These are phyloP conservation scores for Amanita subjunquillea DNA, from an alignment of 768 basidiomycete genomes.

Conservation along the genomic window DNA sequence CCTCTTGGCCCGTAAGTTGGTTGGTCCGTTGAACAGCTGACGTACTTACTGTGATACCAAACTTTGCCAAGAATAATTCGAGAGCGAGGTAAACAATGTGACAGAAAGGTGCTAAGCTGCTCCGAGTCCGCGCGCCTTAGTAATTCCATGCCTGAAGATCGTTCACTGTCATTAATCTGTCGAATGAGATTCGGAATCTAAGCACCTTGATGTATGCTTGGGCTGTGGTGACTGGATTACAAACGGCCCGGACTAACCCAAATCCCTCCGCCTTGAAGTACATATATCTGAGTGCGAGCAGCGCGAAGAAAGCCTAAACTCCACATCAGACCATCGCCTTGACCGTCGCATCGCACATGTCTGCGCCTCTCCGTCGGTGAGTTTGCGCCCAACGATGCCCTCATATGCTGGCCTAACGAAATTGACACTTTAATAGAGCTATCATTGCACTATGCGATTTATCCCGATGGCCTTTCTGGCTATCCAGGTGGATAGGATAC, in stretches of 20 bases:
- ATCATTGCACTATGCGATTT: background rate
- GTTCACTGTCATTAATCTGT: too few relatives aligned
- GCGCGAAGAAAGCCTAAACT: too few relatives aligned
- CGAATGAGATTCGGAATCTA: too few relatives aligned
- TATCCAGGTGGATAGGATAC: constrained; percentile 36
- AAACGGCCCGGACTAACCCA: background rate
- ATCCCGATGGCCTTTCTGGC: constrained; percentile 17
- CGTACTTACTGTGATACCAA: too few relatives aligned
- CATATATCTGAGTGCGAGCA: background rate
- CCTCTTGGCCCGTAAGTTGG: too few relatives aligned
- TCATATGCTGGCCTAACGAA: background rate
- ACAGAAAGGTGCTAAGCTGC: too few relatives aligned
- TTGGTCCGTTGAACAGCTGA: too few relatives aligned
- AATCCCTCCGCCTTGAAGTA: background rate
- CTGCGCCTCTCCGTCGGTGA: background rate
- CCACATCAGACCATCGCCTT: background rate
- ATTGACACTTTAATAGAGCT: background rate
- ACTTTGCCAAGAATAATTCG: too few relatives aligned
- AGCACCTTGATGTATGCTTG: too few relatives aligned
- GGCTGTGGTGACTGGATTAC: background rate
- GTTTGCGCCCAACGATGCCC: background rate
- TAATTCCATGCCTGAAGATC: too few relatives aligned
- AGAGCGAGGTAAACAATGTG: too few relatives aligned
- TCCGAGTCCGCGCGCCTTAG: too few relatives aligned
- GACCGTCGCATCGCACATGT: background rate